Conservation (phyloP, 768 basidiomycete genomes). For the Paxillus involutus region DNA sequence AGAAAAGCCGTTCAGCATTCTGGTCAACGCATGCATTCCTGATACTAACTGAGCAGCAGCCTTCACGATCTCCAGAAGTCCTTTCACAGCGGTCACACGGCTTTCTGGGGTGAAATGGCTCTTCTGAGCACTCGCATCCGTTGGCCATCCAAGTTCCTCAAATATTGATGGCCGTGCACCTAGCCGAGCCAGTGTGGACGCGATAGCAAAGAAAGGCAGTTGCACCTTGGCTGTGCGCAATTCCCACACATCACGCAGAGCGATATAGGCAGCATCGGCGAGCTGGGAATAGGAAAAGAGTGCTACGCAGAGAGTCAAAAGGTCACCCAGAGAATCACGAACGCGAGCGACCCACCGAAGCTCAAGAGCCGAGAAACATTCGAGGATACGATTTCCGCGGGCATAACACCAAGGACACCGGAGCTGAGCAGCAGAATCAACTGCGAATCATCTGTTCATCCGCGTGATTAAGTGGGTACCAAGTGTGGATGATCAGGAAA, state of each 20-base stretch:
- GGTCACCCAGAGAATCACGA: neutral
- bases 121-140: slow-evolving; percentile 6
- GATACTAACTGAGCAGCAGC: slow-evolving; percentile 47
- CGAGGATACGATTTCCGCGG: slow-evolving; percentile 25
- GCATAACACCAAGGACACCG: slow-evolving; percentile 38
- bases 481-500: neutral
- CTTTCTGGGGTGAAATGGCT: slow-evolving; percentile 14
- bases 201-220: slow-evolving; percentile 36
- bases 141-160: slow-evolving; percentile 32
- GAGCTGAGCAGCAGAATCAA: slow-evolving; percentile 41
- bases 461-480: neutral
- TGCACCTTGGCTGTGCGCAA: slow-evolving; percentile 15
- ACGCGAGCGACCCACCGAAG: slow-evolving; percentile 34
- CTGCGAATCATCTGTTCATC: slow-evolving; percentile 37
- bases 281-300: slow-evolving; percentile 27
- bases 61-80: slow-evolving; percentile 42
- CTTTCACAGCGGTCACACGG: slow-evolving; percentile 37
- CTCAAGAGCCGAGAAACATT: slow-evolving; percentile 42
- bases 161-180: slow-evolving; percentile 43
- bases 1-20: slow-evolving; percentile 1
- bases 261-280: slow-evolving; percentile 29
- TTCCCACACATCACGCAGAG: slow-evolving; percentile 36
- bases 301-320: slow-evolving; percentile 15
- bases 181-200: slow-evolving; percentile 40
- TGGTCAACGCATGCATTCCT: neutral